A percentile compares a stretch with the other conserved stretches of the same genome.
Conservation (phyloP, 441 rosid species). For the Theobroma grandiflorum region DNA sequence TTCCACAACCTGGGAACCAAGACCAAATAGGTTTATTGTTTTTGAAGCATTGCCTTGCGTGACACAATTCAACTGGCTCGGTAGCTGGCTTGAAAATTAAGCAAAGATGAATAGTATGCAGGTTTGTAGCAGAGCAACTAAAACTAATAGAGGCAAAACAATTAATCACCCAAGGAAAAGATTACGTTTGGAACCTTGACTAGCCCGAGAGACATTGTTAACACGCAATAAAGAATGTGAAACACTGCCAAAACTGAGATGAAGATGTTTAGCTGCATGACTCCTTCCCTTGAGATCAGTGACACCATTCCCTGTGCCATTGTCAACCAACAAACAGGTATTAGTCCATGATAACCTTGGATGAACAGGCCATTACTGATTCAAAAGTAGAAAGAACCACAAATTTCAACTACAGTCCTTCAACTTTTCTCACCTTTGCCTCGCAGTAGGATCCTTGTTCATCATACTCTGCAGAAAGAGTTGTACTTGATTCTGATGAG, state of each 20-base stretch:
- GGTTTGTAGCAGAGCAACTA: not conserved
- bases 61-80: not conserved
- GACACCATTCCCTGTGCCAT: constrained; percentile 36
- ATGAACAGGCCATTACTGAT: not conserved
- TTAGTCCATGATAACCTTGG: not conserved
- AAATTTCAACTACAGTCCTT: not conserved
- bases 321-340: not conserved
- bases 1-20: not conserved
- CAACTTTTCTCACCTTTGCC: constrained; percentile 31
- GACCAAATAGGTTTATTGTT: not conserved
- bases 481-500: not conserved
- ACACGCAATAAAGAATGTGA: constrained; percentile 33
- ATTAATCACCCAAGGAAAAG: not conserved
- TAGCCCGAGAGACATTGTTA: constrained; percentile 38
- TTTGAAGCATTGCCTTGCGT: not conserved
- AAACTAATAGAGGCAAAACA: not conserved
- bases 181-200: constrained; percentile 29
- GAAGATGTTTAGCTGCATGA: constrained; percentile 35
- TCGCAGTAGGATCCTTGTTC: constrained; percentile 22
- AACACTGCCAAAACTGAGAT: constrained; percentile 38
- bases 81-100: not conserved
- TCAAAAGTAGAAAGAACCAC: not conserved
- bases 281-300: constrained; percentile 38
- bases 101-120: not conserved
- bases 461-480: not conserved